These are phyloP conservation scores for Solanum chacoense DNA, from an alignment of 305 asterid species.

Conservation along the genomic window DNA sequence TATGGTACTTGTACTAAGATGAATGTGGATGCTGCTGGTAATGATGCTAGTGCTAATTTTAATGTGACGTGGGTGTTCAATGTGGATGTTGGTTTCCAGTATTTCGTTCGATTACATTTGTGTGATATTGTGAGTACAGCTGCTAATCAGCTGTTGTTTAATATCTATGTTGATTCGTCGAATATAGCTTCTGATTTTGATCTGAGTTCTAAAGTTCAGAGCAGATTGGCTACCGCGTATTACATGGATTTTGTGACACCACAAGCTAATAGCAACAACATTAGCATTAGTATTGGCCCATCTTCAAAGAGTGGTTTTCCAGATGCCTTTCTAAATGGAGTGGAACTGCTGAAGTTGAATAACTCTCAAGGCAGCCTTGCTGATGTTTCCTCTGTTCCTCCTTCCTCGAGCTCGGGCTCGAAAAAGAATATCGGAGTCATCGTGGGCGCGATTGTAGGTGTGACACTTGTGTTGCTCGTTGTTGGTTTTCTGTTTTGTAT, in stretches of 20 bases:
- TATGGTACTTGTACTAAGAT: slow-evolving; percentile 46
- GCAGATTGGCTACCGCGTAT: slow-evolving; percentile 8
- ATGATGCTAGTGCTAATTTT: slow-evolving; percentile 21
- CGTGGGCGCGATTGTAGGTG: slow-evolving; percentile 37
- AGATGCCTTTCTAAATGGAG: slow-evolving; percentile 50
- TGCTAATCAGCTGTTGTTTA: slow-evolving; percentile 26
- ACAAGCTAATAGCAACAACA: slow-evolving; percentile 8
- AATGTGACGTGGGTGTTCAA: slow-evolving; percentile 44
- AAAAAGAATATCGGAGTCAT: slow-evolving; percentile 31
- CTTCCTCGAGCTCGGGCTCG: slow-evolving; percentile 14
- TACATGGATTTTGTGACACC: slow-evolving; percentile 25
- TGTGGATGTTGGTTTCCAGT: slow-evolving; percentile 39
- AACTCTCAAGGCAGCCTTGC: slow-evolving; percentile 33
- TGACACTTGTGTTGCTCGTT: slow-evolving; percentile 11
- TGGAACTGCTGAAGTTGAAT: slow-evolving; percentile 51
- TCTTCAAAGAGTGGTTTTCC: slow-evolving; percentile 31
- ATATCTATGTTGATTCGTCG: slow-evolving; percentile 30
- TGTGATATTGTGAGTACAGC: slow-evolving; percentile 20
- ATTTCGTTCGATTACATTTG: slow-evolving; percentile 46
- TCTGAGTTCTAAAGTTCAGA: background rate
- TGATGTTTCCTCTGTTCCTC: slow-evolving; percentile 14
- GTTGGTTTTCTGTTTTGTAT: slow-evolving; percentile 26
- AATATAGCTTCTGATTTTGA: slow-evolving; percentile 11
- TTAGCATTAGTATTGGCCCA: slow-evolving; percentile 48
- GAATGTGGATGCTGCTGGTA: slow-evolving; percentile 25